phyloP scores from a whole-genome alignment of 2,329 filamentous ascomycete species.

The Aspergillus pseudoterreus region DNA sequence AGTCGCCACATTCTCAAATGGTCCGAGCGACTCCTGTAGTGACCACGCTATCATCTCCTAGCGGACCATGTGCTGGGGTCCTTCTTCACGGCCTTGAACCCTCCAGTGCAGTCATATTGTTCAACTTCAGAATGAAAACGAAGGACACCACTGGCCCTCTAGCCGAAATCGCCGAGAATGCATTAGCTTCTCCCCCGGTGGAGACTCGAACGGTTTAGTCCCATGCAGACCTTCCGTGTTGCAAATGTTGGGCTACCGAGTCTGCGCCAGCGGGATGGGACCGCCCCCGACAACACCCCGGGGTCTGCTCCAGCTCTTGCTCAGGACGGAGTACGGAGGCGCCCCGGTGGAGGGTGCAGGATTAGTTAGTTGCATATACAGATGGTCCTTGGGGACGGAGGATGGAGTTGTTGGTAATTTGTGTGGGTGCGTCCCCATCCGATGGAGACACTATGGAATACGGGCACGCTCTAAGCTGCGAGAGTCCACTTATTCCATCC shows the following conservation, averaged over 20 bases:
- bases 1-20: neutral
- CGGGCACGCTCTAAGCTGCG: too few species aligned
- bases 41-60: neutral
- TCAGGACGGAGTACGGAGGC: too few species aligned
- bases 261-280: too few species aligned
- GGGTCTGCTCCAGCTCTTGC: too few species aligned
- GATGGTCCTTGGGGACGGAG: too few species aligned
- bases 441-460: too few species aligned
- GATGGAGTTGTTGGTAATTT: too few species aligned
- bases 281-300: too few species aligned
- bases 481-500: too few species aligned
- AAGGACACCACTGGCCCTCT: neutral
- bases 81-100: neutral
- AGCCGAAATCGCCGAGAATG: constrained; percentile 4
- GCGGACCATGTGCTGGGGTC: neutral
- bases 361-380: too few species aligned
- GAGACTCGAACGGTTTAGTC: neutral
- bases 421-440: too few species aligned
- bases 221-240: neutral
- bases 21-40: neutral
- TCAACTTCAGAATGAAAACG: neutral
- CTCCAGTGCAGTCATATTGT: neutral
- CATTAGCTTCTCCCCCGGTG: neutral
- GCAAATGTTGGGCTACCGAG: neutral
- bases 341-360: too few species aligned